These are phyloP conservation scores for Cyberlindnera mississippiensis DNA, from an alignment of 805 yeast species.

Conservation along the genomic window DNA sequence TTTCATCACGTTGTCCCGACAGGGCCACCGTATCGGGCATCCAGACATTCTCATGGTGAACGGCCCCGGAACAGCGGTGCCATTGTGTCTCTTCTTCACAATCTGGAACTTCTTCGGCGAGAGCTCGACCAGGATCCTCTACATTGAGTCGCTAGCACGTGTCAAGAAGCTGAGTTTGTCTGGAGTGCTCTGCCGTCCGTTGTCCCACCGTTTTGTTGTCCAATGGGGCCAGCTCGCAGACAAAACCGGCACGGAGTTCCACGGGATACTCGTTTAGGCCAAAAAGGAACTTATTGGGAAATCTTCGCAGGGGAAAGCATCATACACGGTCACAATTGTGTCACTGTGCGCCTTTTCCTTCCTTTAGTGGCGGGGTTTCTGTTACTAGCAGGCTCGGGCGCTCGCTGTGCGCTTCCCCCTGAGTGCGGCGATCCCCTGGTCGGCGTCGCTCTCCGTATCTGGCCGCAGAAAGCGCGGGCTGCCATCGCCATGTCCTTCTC, in stretches of 20 bases:
- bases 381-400: no score
- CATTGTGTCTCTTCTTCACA: constrained; percentile 58
- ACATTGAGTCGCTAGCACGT: constrained; percentile 84
- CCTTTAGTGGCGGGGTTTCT: no score
- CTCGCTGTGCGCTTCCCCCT: no score
- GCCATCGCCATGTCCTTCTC: no score
- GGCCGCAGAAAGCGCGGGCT: no score
- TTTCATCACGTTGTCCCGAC: constrained; percentile 6
- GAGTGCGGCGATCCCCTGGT: no score
- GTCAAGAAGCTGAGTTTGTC: constrained; percentile 71
- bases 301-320: no score
- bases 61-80: constrained; percentile 83
- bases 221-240: constrained; percentile 74
- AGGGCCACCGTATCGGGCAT: constrained; percentile 8
- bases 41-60: constrained; percentile 53
- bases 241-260: constrained; percentile 61
- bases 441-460: no score
- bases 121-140: constrained; percentile 56
- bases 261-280: constrained; percentile 79
- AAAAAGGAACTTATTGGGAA: no score
- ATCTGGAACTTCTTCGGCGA: constrained; percentile 44
- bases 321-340: no score
- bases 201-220: constrained; percentile 76
- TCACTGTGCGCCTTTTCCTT: no score
- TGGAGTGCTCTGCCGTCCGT: constrained; percentile 66